Base-by-base conservation (phyloP, 116 monocot genomes). In the Posidonia oceanica region DNA sequence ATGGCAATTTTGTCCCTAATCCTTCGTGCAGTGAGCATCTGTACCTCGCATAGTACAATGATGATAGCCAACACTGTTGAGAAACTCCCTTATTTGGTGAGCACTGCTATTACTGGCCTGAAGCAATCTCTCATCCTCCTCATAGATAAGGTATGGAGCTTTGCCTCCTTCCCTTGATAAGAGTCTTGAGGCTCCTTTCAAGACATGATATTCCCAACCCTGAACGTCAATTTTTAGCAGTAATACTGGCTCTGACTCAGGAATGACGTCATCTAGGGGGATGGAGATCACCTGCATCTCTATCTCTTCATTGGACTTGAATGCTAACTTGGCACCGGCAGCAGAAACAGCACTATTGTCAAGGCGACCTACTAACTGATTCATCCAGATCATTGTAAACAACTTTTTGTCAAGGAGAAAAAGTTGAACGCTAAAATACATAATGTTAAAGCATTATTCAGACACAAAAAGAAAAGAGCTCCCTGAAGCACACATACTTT, bases 321-420 rank as follows among this genome's bases (percentile, higher is more conserved):
- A 97, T 69, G 87, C 96, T 37, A 97, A 68, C 66, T 80, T 86
- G 59, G 96, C 96, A 55, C 96, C 88, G 39, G 72, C 81, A 68
- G 86, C 87, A 74, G 96, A 97, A 66, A 97, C 78, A 8, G 96
- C 91, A 72, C 96, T 97, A 75, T 97, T 91, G 69, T 97, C 96
- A 13, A 97, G 89, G 44, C 91, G 88, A 20, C 92, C 96, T 60
- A 91, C 72, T 72, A 94, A 68, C 94, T 94, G 80, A 75, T 57
- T 7, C 29, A 39, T 3, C 62, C 29, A 62, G 36, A 62, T 62
- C 22, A 62, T 29, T 22, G 29, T 62, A 15, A 65, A 41, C n/a
- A 65, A 61, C 20, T 61, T 3, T 12, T 41, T 7, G 40, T 7
- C 5, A 65, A 44, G 15, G 14, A 41, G 41, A 40, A 4, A 65